Percentiles rank a stretch among this genome's conserved stretches.
Conservation (phyloP, 768 basidiomycete genomes). For the Amanita phalloides region DNA sequence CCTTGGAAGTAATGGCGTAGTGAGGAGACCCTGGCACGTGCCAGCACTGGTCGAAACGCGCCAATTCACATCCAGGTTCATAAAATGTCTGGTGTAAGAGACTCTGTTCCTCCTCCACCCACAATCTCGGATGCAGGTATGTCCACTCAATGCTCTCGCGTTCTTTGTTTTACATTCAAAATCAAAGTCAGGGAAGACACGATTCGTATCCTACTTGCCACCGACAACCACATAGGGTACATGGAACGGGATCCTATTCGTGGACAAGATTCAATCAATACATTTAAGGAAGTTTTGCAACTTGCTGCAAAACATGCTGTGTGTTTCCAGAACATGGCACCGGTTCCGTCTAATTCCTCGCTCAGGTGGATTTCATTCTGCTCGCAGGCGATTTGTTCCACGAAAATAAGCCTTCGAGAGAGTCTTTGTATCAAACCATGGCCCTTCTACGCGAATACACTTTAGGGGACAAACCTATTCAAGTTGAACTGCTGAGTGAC, state of each 20-base stretch:
- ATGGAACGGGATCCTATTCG: slow-evolving; percentile 90
- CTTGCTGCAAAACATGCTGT: slow-evolving; percentile 85
- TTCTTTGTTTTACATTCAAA: not conserved
- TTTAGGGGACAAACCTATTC: slow-evolving; percentile 79
- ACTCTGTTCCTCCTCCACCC: slow-evolving; percentile 3
- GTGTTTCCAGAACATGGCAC: slow-evolving; percentile 15
- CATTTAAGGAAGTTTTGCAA: slow-evolving; percentile 89
- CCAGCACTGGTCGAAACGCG: slow-evolving; percentile 7
- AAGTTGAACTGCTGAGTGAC: slow-evolving; percentile 86
- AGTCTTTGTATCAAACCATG: slow-evolving; percentile 81
- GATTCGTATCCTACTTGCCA: slow-evolving; percentile 80
- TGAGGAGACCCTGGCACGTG: not conserved
- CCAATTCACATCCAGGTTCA: not conserved
- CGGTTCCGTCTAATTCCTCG: slow-evolving; percentile 1
- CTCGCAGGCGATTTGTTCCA: slow-evolving; percentile 96
- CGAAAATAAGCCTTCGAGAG: slow-evolving; percentile 90
- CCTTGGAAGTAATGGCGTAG: not conserved
- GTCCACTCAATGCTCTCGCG: slow-evolving; percentile 11
- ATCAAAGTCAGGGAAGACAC: slow-evolving; percentile 50
- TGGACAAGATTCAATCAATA: slow-evolving; percentile 91
- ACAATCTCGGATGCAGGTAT: slow-evolving; percentile 7
- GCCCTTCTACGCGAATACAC: slow-evolving; percentile 88
- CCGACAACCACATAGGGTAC: slow-evolving; percentile 95
- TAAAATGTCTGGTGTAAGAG: slow-evolving; percentile 1
- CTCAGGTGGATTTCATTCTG: slow-evolving; percentile 88